Conservation (phyloP, 2,329 filamentous ascomycete genomes). For the Paraconiothyrium brasiliense region DNA sequence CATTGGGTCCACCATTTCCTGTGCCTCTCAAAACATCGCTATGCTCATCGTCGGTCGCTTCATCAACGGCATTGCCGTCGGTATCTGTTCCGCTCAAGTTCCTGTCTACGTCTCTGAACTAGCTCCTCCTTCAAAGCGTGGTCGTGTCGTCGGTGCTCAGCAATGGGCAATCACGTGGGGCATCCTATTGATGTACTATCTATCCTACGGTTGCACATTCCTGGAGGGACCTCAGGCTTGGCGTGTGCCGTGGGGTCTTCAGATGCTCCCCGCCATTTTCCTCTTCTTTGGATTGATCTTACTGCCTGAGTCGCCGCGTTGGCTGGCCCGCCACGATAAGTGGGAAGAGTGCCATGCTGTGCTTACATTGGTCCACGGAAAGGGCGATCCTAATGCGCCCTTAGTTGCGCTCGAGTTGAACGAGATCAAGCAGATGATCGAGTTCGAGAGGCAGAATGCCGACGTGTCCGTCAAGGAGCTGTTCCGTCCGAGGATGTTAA, state of each 20-base stretch:
- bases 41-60: slow-evolving; percentile 78
- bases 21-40: slow-evolving; percentile 69
- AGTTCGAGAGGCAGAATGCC: slow-evolving; percentile 75
- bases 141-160: slow-evolving; percentile 74
- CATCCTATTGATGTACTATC: slow-evolving; percentile 52
- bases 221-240: slow-evolving; percentile 44
- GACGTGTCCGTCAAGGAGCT: slow-evolving; percentile 77
- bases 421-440: slow-evolving; percentile 77
- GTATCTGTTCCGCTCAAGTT: slow-evolving; percentile 75
- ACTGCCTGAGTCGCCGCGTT: slow-evolving; percentile 55
- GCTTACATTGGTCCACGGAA: slow-evolving; percentile 54
- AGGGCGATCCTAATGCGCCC: slow-evolving; percentile 70
- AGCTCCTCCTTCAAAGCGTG: slow-evolving; percentile 66
- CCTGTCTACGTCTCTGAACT: slow-evolving; percentile 75
- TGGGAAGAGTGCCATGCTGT: slow-evolving; percentile 57
- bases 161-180: slow-evolving; percentile 79
- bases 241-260: slow-evolving; percentile 50
- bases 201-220: slow-evolving; percentile 49
- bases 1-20: slow-evolving; percentile 70
- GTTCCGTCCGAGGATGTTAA: slow-evolving; percentile 76
- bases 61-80: slow-evolving; percentile 77
- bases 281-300: slow-evolving; percentile 62
- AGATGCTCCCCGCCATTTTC: slow-evolving; percentile 49
- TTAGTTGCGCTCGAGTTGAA: slow-evolving; percentile 74
- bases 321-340: slow-evolving; percentile 56